phyloP scores from a whole-genome alignment of 441 rosid species.

The Populus hybrid region DNA sequence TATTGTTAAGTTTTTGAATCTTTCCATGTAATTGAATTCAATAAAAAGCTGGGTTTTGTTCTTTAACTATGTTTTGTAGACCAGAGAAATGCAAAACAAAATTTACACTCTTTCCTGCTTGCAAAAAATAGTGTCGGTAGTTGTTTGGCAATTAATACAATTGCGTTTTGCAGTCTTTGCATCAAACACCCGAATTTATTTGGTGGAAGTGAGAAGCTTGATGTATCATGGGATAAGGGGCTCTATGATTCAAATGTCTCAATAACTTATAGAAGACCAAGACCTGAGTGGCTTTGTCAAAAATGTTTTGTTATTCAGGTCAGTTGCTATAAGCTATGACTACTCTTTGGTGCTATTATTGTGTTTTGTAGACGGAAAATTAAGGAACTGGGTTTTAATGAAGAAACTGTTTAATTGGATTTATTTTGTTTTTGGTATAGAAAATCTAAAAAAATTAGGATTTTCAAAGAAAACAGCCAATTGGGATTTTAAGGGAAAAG shows the following conservation, averaged over 20 bases:
- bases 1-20: background rate
- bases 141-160: conserved; percentile 13
- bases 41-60: background rate
- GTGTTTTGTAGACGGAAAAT: background rate
- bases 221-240: conserved; percentile 92
- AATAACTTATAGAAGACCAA: conserved; percentile 83
- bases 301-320: conserved; percentile 86
- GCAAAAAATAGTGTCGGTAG: background rate
- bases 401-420: background rate
- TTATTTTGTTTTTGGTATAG: background rate
- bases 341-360: background rate
- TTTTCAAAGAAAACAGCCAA: background rate
- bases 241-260: conserved; percentile 78
- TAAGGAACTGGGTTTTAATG: background rate
- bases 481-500: conserved; percentile 5
- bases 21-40: background rate
- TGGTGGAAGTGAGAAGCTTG: conserved; percentile 99
- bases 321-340: conserved; percentile 1
- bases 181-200: conserved; percentile 92
- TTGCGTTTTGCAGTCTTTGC: conserved; percentile 62
- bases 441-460: background rate
- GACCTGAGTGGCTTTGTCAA: conserved; percentile 92
- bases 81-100: background rate
- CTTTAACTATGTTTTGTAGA: background rate
- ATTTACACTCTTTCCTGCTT: background rate